phyloP scores from a whole-genome alignment of 225 moss, liverwort and hornwort genomes.

The Lunularia cruciata region DNA sequence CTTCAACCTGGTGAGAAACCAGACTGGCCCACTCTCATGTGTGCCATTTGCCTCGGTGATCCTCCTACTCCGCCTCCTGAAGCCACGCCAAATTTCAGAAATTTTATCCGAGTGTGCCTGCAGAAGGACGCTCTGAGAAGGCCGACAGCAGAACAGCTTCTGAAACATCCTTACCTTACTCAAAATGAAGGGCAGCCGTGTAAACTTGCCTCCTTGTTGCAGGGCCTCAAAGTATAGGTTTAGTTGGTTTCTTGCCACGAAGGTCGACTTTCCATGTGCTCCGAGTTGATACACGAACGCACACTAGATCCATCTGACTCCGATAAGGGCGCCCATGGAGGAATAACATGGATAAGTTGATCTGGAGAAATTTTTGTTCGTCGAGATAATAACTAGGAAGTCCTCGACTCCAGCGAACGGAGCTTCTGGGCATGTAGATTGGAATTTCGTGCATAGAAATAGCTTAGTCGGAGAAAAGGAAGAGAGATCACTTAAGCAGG shows the following conservation, averaged over 20 bases:
- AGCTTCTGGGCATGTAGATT: not conserved
- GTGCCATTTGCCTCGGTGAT: constrained; percentile 79
- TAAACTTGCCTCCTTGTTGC: constrained; percentile 63
- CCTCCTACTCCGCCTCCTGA: constrained; percentile 75
- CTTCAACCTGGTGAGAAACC: constrained; percentile 81
- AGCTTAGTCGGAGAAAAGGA: constrained; percentile 1
- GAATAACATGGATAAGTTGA: not conserved
- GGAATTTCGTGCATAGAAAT: constrained; percentile 3
- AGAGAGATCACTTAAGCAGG: not conserved
- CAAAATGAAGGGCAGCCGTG: constrained; percentile 66
- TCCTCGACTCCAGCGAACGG: not conserved
- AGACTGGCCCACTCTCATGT: constrained; percentile 94
- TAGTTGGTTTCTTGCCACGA: constrained; percentile 3
- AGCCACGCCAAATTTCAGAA: constrained; percentile 80
- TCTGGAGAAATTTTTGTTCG: not conserved
- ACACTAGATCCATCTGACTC: not conserved
- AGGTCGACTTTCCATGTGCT: not conserved
- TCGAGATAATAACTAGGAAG: not conserved
- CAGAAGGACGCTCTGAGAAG: constrained; percentile 74
- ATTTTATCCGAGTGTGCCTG: constrained; percentile 76
- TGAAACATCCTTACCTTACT: constrained; percentile 66
- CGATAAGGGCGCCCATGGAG: not conserved
- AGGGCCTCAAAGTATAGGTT: constrained; percentile 35
- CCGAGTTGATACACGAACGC: not conserved
- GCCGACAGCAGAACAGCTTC: constrained; percentile 71